Conservation (phyloP, 2,329 filamentous ascomycete genomes). For the Metarhizium rileyi region DNA sequence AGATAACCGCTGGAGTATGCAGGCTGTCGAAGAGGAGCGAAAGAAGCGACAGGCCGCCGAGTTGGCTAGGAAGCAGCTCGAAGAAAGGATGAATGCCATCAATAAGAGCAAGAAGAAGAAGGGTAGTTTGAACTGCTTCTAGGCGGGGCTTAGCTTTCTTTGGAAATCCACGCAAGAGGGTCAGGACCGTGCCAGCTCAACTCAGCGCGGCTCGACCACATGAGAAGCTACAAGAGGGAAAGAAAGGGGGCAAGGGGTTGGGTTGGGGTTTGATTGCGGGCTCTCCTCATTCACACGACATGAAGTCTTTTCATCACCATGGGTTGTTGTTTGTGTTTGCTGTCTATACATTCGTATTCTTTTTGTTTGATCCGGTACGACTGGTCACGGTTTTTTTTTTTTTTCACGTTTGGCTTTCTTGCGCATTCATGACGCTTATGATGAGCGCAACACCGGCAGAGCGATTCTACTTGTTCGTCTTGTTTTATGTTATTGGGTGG, state of each 20-base stretch:
- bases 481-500: not conserved
- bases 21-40: constrained; percentile 92
- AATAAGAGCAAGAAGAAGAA: constrained; percentile 91
- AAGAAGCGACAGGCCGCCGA: constrained; percentile 88
- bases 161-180: constrained; percentile 7
- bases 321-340: not conserved
- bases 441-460: not conserved
- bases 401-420: not conserved
- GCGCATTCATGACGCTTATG: not conserved
- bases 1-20: constrained; percentile 60
- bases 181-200: not conserved
- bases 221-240: not conserved
- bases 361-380: not conserved
- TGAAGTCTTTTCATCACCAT: not conserved
- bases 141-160: constrained; percentile 23
- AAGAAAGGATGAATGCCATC: constrained; percentile 89
- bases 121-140: constrained; percentile 95
- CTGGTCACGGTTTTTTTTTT: not conserved
- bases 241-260: no score
- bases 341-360: not conserved
- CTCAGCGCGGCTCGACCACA: not conserved
- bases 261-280: no score
- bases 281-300: no score
- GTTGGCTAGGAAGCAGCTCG: constrained; percentile 75
- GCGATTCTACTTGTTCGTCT: not conserved